Conservation (phyloP, 2,329 filamentous ascomycete species). For the Rhexocercosporidium sp. region DNA sequence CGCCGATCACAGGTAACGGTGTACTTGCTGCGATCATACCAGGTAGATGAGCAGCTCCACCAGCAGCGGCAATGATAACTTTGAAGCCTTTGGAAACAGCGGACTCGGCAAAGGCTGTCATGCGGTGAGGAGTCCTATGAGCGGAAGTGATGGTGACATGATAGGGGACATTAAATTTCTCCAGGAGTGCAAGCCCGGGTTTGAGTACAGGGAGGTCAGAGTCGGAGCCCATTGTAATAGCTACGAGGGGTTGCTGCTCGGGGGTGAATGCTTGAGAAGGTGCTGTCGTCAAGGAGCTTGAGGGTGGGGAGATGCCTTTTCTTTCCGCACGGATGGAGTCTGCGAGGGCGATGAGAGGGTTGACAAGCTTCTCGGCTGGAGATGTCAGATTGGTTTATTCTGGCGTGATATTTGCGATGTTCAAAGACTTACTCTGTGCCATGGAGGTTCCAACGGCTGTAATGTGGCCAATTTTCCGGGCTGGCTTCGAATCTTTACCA, state of each 20-base stretch:
- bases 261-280: neutral
- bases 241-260: constrained; percentile 60
- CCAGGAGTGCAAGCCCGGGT: constrained; percentile 55
- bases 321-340: constrained; percentile 64
- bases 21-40: constrained; percentile 79
- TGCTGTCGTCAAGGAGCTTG: constrained; percentile 42
- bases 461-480: constrained; percentile 70
- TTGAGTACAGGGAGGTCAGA: constrained; percentile 76
- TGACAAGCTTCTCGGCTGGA: constrained; percentile 66
- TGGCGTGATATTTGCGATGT: neutral
- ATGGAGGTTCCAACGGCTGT: constrained; percentile 77
- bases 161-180: constrained; percentile 72
- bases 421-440: constrained; percentile 47
- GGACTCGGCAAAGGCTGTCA: constrained; percentile 65
- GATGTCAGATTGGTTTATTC: constrained; percentile 3
- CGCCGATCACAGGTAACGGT: constrained; percentile 75
- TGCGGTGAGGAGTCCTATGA: constrained; percentile 73
- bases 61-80: constrained; percentile 62
- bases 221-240: constrained; percentile 82
- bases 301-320: constrained; percentile 45
- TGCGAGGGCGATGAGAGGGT: constrained; percentile 70
- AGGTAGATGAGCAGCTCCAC: constrained; percentile 75
- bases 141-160: constrained; percentile 79
- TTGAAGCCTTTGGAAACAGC: constrained; percentile 37
- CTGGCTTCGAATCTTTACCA: constrained; percentile 85